Percentiles rank a stretch among this genome's conserved stretches.
Evolutionary conservation across 441 rosid species (phyloP).

Genomic region (Jatropha podagrica): DNA sequence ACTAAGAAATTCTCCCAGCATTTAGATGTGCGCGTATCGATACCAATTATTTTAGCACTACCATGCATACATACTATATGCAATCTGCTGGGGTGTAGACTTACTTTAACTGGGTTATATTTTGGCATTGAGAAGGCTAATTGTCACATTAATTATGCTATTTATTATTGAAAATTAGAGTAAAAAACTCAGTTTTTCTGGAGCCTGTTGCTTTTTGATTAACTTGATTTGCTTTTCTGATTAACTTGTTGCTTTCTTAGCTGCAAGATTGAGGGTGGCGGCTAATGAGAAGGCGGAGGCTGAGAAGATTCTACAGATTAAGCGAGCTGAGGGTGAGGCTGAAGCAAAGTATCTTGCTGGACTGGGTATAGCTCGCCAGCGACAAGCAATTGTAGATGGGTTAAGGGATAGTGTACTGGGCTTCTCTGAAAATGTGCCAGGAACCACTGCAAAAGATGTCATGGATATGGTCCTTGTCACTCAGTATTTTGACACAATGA

Average conservation of each 20-base stretch:
- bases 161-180: too few species aligned
- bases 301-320: slow-evolving; percentile 54
- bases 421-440: slow-evolving; percentile 50
- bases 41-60: not conserved
- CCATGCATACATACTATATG: not conserved
- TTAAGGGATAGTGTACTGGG: slow-evolving; percentile 54
- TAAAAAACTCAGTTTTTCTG: too few species aligned
- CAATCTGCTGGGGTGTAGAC: not conserved
- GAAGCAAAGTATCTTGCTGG: slow-evolving; percentile 53
- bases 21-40: not conserved
- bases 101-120: not conserved
- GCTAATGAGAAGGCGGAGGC: slow-evolving; percentile 59
- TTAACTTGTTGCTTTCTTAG: slow-evolving; percentile 22
- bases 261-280: slow-evolving; percentile 52
- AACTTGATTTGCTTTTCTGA: not conserved
- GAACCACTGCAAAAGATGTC: slow-evolving; percentile 50
- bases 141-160: too few species aligned
- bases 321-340: slow-evolving; percentile 53
- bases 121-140: too few species aligned
- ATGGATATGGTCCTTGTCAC: slow-evolving; percentile 63
- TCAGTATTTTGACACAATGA: slow-evolving; percentile 56
- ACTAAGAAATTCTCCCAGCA: not conserved
- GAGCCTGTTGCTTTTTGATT: not conserved
- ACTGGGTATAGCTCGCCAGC: slow-evolving; percentile 51
- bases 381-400: slow-evolving; percentile 61